Conservation (phyloP, 1,284 basidiomycete species). For the Ceratobasidium theobromae region DNA sequence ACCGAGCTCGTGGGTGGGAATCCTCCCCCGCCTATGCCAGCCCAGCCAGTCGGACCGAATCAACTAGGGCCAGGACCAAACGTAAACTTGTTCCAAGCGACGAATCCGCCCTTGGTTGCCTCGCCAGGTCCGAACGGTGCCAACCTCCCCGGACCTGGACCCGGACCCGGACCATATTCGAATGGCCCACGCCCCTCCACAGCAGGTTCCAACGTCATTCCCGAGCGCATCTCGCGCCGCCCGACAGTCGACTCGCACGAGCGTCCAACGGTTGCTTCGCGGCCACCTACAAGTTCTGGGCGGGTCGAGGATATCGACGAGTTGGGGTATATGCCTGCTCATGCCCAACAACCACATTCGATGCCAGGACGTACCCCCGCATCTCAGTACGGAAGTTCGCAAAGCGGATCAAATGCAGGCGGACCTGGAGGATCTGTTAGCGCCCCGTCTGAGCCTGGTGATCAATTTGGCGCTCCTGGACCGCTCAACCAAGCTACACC, state of each 20-base stretch:
- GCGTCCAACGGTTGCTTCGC: background rate
- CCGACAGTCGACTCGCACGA: background rate
- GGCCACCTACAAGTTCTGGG: background rate
- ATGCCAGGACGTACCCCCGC: background rate
- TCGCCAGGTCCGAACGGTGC: background rate
- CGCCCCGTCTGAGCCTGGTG: conserved; percentile 4
- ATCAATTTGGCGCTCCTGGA: background rate
- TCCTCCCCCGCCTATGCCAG: background rate
- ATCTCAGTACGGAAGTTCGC: background rate
- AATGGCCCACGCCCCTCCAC: conserved; percentile 29
- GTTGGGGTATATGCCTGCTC: conserved; percentile 20
- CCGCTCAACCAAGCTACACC: background rate
- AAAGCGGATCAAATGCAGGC: background rate
- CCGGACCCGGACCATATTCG: conserved; percentile 3
- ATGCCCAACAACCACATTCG: conserved; percentile 3
- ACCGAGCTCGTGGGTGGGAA: conserved; percentile 13
- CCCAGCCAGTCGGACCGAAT: conserved; percentile 1
- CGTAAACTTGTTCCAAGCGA: conserved; percentile 5
- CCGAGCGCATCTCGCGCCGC: conserved; percentile 30
- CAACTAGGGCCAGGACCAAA: background rate
- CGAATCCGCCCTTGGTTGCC: background rate
- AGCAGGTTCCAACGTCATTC: conserved; percentile 3
- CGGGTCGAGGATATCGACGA: conserved; percentile 6
- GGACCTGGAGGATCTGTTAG: conserved; percentile 1
- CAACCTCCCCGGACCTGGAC: background rate